Evolutionary conservation across 2,329 filamentous ascomycete species (phyloP).

Genomic region (Claviceps purpurea): DNA sequence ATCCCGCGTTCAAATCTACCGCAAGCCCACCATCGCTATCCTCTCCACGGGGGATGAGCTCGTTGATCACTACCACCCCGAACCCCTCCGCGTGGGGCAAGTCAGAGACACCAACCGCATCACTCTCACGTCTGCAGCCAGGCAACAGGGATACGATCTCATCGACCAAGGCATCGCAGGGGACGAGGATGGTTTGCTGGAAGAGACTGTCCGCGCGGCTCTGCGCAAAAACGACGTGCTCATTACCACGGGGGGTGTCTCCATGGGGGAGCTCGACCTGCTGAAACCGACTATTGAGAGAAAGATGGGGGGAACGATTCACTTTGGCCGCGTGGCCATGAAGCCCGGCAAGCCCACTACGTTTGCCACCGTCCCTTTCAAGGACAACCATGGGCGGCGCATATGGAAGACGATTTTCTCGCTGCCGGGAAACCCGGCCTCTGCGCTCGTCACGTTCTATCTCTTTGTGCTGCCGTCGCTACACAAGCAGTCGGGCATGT

Average conservation of each 20-base stretch:
- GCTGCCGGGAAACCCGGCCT: constrained; percentile 86
- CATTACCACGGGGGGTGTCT: constrained; percentile 87
- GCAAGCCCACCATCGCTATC: constrained; percentile 67
- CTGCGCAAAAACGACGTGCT: constrained; percentile 67
- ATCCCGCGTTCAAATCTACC: constrained; percentile 56
- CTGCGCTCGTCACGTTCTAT: constrained; percentile 83
- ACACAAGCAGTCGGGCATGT: constrained; percentile 60
- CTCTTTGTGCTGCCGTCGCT: constrained; percentile 84
- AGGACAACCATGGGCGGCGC: constrained; percentile 43
- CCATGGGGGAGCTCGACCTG: constrained; percentile 94
- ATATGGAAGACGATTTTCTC: constrained; percentile 67
- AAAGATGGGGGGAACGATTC: constrained; percentile 76
- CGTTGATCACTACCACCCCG: constrained; percentile 54
- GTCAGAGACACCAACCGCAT: constrained; percentile 90
- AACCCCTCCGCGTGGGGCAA: constrained; percentile 58
- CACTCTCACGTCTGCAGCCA: constrained; percentile 66
- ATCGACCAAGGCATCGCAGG: constrained; percentile 77
- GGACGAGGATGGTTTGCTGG: constrained; percentile 60
- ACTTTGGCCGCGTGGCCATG: constrained; percentile 93
- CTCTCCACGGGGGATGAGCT: constrained; percentile 94
- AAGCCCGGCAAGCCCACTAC: constrained; percentile 97
- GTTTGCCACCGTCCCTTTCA: constrained; percentile 73
- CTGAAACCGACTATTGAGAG: constrained; percentile 94
- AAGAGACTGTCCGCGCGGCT: constrained; percentile 62
- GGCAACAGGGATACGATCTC: constrained; percentile 61